Evolutionary conservation across 2,329 filamentous ascomycete genomes (phyloP).

Genomic region (Ophiostoma pallidulum): DNA sequence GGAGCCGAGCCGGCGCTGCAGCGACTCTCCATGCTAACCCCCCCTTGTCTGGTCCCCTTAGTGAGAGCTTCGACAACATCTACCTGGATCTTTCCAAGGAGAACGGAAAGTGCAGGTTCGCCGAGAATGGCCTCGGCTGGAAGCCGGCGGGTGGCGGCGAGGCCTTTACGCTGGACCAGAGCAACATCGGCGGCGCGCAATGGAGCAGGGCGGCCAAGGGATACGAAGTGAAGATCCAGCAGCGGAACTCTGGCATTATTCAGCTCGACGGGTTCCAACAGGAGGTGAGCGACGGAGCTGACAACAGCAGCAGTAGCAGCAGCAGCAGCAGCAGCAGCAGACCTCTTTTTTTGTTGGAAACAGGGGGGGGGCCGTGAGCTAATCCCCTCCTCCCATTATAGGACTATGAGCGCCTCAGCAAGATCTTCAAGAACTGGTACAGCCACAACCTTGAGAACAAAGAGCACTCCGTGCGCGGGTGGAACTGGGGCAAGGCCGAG

Average conservation of each 20-base stretch:
- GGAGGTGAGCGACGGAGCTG: constrained; percentile 49
- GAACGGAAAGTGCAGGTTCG: constrained; percentile 86
- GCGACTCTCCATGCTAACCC: too few relatives aligned
- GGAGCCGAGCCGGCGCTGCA: too few relatives aligned
- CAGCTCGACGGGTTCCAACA: constrained; percentile 93
- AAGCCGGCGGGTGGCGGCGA: constrained; percentile 80
- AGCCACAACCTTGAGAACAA: constrained; percentile 84
- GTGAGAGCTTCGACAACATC: constrained; percentile 95
- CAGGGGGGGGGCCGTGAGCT: too few relatives aligned
- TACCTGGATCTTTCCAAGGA: constrained; percentile 92
- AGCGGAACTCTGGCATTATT: constrained; percentile 73
- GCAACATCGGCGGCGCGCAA: constrained; percentile 76
- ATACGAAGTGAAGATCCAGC: constrained; percentile 85
- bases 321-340: not conserved
- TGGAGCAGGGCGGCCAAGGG: constrained; percentile 92
- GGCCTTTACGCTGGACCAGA: constrained; percentile 84
- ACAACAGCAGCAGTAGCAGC: not conserved
- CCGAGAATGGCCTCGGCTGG: constrained; percentile 92
- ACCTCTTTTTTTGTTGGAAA: not conserved
- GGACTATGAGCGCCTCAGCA: constrained; percentile 83
- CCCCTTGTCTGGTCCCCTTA: constrained; percentile 25
- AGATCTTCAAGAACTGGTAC: constrained; percentile 98
- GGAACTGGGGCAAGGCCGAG: constrained; percentile 99
- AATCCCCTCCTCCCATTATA: too few relatives aligned
- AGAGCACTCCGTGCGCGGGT: constrained; percentile 89